phyloP scores from a whole-genome alignment of 768 basidiomycete species.

The Tricholomella constricta region DNA sequence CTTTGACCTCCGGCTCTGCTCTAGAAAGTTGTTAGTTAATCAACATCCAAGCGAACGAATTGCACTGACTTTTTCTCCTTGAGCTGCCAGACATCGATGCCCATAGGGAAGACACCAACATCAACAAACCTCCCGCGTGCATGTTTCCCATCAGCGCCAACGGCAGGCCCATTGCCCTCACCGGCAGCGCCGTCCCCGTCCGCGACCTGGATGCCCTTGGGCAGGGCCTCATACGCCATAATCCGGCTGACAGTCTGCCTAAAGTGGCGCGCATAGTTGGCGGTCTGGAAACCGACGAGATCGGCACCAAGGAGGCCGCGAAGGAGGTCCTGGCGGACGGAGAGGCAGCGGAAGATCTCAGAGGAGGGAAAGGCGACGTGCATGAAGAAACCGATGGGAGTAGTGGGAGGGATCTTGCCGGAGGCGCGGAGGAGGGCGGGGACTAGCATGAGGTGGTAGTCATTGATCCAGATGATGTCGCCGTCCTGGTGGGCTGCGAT shows the following conservation, averaged over 20 bases:
- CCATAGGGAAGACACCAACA: slow-evolving; percentile 89
- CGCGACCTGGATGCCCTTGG: slow-evolving; percentile 75
- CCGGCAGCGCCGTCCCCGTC: slow-evolving; percentile 30
- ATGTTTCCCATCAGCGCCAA: slow-evolving; percentile 18
- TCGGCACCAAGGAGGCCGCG: slow-evolving; percentile 92
- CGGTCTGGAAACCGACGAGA: slow-evolving; percentile 90
- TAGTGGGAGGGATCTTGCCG: slow-evolving; percentile 51
- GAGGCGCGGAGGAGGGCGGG: slow-evolving; percentile 80
- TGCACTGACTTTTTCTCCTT: slow-evolving; percentile 61
- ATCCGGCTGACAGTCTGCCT: slow-evolving; percentile 84
- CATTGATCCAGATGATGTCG: slow-evolving; percentile 92
- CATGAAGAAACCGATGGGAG: slow-evolving; percentile 91
- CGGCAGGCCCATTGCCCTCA: slow-evolving; percentile 15
- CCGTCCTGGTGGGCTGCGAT: slow-evolving; percentile 81
- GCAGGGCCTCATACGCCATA: slow-evolving; percentile 76
- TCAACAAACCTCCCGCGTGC: slow-evolving; percentile 70
- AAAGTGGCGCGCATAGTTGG: slow-evolving; percentile 82
- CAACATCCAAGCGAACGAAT: background rate
- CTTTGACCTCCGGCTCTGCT: slow-evolving; percentile 72
- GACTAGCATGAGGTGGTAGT: slow-evolving; percentile 95
- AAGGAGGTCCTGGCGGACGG: slow-evolving; percentile 74
- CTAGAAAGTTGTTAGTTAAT: slow-evolving; percentile 43
- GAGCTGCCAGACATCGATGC: slow-evolving; percentile 75
- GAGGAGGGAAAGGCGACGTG: slow-evolving; percentile 96
- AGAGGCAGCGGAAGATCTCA: slow-evolving; percentile 93